Evolutionary conservation across 2,329 filamentous ascomycete species (phyloP).

Genomic region (Neofusicoccum ribis): DNA sequence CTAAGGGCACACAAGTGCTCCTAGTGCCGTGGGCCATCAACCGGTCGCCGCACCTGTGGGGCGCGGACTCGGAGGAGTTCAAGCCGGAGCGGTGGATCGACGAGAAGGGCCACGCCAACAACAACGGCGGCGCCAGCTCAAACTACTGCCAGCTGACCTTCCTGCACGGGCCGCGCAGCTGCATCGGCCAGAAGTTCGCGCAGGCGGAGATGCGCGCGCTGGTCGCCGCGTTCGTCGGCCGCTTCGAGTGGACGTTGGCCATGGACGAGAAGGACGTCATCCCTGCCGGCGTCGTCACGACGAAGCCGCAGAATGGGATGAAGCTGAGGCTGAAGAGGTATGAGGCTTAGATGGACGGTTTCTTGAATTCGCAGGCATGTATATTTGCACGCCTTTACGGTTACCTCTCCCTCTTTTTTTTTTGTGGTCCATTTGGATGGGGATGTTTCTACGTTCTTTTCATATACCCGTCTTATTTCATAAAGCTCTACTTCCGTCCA

Average conservation of each 20-base stretch:
- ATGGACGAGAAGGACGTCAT: slow-evolving; percentile 32
- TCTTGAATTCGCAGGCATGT: too few species aligned
- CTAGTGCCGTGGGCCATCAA: slow-evolving; percentile 47
- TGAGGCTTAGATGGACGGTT: too few species aligned
- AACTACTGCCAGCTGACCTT: slow-evolving; percentile 47
- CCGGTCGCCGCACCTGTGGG: slow-evolving; percentile 45
- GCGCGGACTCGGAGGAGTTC: slow-evolving; percentile 42
- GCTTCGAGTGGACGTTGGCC: slow-evolving; percentile 38
- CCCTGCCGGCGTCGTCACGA: slow-evolving; percentile 38
- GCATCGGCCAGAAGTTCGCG: slow-evolving; percentile 42
- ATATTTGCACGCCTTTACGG: not conserved
- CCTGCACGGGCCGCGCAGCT: slow-evolving; percentile 43
- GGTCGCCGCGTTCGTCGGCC: slow-evolving; percentile 36
- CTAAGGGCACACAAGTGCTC: slow-evolving; percentile 40
- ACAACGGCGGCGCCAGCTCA: slow-evolving; percentile 34
- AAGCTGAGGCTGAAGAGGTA: slow-evolving; percentile 30
- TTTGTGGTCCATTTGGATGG: too few species aligned
- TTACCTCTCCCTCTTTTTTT: too few species aligned
- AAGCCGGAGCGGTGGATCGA: slow-evolving; percentile 50
- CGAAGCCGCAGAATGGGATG: slow-evolving; percentile 42
- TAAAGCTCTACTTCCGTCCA: too few species aligned
- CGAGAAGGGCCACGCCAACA: slow-evolving; percentile 38
- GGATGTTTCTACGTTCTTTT: too few species aligned
- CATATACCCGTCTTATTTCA: too few species aligned
- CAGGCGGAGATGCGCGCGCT: slow-evolving; percentile 38